phyloP scores from a whole-genome alignment of 1,284 basidiomycete species.

The Pseudomicrostroma phylloplanum region DNA sequence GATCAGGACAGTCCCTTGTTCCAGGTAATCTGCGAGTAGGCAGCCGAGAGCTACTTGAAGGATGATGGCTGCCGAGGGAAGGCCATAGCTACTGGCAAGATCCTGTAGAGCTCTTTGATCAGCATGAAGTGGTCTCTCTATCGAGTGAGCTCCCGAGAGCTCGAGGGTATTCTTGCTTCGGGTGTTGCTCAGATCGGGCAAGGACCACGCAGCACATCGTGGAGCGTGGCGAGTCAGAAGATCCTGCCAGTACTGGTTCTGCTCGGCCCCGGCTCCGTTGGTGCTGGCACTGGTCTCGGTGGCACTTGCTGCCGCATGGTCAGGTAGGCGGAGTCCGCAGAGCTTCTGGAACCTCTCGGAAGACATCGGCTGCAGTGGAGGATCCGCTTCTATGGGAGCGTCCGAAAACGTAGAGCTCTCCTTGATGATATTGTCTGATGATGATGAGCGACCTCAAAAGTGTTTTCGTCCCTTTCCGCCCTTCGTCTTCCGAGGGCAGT shows the following conservation, averaged over 20 bases:
- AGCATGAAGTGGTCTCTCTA: not conserved
- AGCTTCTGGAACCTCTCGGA: too few species aligned
- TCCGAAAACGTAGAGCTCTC: too few species aligned
- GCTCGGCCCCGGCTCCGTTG: too few species aligned
- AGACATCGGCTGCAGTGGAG: too few species aligned
- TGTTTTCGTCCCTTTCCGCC: too few species aligned
- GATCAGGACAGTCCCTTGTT: conserved; percentile 8
- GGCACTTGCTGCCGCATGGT: too few species aligned
- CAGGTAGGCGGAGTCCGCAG: too few species aligned
- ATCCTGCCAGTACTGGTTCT: conserved; percentile 64
- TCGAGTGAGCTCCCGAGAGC: not conserved
- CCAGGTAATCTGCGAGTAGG: conserved; percentile 11
- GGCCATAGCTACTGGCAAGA: not conserved
- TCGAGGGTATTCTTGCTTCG: not conserved
- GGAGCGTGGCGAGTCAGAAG: conserved; percentile 12
- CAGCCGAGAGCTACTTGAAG: conserved; percentile 12
- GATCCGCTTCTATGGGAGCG: too few species aligned
- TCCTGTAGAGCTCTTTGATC: not conserved
- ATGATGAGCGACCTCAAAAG: too few species aligned
- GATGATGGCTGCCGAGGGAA: conserved; percentile 6
- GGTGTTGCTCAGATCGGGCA: conserved; percentile 5
- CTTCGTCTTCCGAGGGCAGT: too few species aligned
- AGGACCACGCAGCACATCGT: not conserved
- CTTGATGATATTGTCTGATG: too few species aligned
- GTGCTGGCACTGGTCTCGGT: too few species aligned